Conservation (phyloP, 768 basidiomycete species). For the Atractiella rhizophila region DNA sequence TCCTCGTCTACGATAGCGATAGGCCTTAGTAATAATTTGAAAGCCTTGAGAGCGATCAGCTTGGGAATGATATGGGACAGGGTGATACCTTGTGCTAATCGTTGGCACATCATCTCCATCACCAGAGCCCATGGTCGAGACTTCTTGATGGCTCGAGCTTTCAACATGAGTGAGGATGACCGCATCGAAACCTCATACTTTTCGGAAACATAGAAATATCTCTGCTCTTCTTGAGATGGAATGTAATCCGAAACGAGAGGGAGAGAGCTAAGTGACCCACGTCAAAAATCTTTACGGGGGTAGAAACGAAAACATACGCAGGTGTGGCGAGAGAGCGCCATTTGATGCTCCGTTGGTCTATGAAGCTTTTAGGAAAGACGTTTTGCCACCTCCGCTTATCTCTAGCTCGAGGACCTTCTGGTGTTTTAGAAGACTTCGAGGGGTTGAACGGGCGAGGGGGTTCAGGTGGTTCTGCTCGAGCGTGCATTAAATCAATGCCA, state of each 20-base stretch:
- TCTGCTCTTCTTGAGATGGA: slow-evolving; percentile 47
- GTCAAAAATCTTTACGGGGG: too few relatives aligned
- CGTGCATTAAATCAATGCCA: too few relatives aligned
- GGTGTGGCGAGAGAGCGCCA: slow-evolving; percentile 73
- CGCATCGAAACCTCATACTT: slow-evolving; percentile 68
- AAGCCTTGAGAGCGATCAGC: too few relatives aligned
- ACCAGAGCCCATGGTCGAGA: slow-evolving; percentile 26
- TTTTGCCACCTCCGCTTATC: slow-evolving; percentile 68
- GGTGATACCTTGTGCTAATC: slow-evolving; percentile 67
- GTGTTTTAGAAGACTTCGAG: slow-evolving; percentile 10
- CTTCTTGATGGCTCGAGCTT: slow-evolving; percentile 28
- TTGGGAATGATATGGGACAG: too few relatives aligned
- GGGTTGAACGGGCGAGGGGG: slow-evolving; percentile 7
- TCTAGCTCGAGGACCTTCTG: slow-evolving; percentile 3
- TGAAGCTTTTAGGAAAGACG: slow-evolving; percentile 42
- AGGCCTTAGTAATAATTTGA: slow-evolving; percentile 53
- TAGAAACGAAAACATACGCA: too few relatives aligned
- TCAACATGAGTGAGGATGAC: slow-evolving; percentile 54
- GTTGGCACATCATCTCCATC: slow-evolving; percentile 77
- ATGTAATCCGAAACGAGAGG: slow-evolving; percentile 78
- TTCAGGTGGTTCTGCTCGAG: slow-evolving; percentile 1
- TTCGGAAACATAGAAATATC: slow-evolving; percentile 31
- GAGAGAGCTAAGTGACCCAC: too few relatives aligned
- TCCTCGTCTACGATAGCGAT: slow-evolving; percentile 30
- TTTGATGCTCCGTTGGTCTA: slow-evolving; percentile 57